Conservation (phyloP, 345 rosid genomes). For the Acer saccharum region DNA sequence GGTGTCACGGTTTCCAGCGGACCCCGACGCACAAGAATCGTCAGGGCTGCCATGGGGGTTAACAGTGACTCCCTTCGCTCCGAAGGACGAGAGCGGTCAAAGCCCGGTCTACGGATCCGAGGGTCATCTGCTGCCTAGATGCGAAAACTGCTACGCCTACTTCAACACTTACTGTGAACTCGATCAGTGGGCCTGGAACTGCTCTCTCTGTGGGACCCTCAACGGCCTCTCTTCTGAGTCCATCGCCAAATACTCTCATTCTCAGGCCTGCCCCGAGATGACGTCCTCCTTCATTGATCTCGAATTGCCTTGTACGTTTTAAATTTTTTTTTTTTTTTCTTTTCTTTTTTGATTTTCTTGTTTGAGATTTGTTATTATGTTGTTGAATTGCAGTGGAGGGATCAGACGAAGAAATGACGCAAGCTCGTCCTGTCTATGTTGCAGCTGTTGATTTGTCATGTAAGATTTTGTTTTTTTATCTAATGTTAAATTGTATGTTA, state of each 20-base stretch:
- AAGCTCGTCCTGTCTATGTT: slow-evolving; percentile 92
- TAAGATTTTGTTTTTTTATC: slow-evolving; percentile 35
- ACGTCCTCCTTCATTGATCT: slow-evolving; percentile 93
- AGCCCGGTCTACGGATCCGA: slow-evolving; percentile 76
- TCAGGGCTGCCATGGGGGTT: slow-evolving; percentile 95
- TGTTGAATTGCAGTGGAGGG: slow-evolving; percentile 57
- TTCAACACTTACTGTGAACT: slow-evolving; percentile 92
- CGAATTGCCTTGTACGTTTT: slow-evolving; percentile 65
- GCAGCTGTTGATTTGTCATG: slow-evolving; percentile 94
- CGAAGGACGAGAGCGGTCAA: slow-evolving; percentile 83
- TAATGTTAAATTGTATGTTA: not conserved
- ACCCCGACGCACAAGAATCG: slow-evolving; percentile 73
- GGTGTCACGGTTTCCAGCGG: slow-evolving; percentile 76
- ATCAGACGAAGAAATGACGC: slow-evolving; percentile 71
- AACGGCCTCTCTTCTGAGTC: slow-evolving; percentile 77
- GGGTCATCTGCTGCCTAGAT: slow-evolving; percentile 83
- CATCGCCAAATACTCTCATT: slow-evolving; percentile 75
- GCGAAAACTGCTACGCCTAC: slow-evolving; percentile 93
- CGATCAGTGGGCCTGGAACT: slow-evolving; percentile 98
- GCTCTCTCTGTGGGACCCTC: slow-evolving; percentile 89
- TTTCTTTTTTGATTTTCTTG: slow-evolving; percentile 9
- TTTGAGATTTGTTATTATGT: slow-evolving; percentile 1
- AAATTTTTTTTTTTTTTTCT: not conserved
- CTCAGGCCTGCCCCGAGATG: slow-evolving; percentile 86
- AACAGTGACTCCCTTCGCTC: slow-evolving; percentile 83